These are phyloP conservation scores for Setaria italica DNA, from an alignment of 202 grass and related monocot genomes.

Conservation along the genomic window DNA sequence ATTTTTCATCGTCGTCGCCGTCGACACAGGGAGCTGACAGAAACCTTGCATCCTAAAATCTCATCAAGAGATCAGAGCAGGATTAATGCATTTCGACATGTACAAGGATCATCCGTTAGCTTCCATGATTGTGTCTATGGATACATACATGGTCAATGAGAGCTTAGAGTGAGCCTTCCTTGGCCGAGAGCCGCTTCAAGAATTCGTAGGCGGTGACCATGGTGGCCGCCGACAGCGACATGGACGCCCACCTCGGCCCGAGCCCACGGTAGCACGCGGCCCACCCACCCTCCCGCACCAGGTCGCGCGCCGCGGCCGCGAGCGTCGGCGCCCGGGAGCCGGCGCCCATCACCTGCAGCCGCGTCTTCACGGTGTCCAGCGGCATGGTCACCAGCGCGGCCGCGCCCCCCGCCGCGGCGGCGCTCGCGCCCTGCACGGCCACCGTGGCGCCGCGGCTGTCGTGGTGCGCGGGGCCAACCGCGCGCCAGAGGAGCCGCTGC, in stretches of 20 bases:
- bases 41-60: conserved; percentile 26
- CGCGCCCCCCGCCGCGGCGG: conserved; percentile 73
- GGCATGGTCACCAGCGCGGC: conserved; percentile 92
- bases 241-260: conserved; percentile 84
- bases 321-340: conserved; percentile 48
- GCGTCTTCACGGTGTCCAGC: conserved; percentile 91
- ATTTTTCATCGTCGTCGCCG: conserved; percentile 8
- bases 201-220: conserved; percentile 98
- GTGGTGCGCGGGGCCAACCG: conserved; percentile 44
- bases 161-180: conserved; percentile 58
- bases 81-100: not conserved
- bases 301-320: conserved; percentile 57
- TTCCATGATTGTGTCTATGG: not conserved
- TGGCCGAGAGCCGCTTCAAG: conserved; percentile 80
- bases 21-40: not conserved
- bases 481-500: conserved; percentile 75
- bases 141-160: not conserved
- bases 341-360: conserved; percentile 81
- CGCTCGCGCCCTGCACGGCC: conserved; percentile 82
- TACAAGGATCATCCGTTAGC: conserved; percentile 16
- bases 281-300: conserved; percentile 79
- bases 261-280: conserved; percentile 82
- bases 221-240: conserved; percentile 84
- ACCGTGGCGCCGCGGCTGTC: conserved; percentile 52
- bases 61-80: not conserved